These are phyloP conservation scores for Neurospora sp. DNA, from an alignment of 495 filamentous ascomycete species.

Conservation along the genomic window DNA sequence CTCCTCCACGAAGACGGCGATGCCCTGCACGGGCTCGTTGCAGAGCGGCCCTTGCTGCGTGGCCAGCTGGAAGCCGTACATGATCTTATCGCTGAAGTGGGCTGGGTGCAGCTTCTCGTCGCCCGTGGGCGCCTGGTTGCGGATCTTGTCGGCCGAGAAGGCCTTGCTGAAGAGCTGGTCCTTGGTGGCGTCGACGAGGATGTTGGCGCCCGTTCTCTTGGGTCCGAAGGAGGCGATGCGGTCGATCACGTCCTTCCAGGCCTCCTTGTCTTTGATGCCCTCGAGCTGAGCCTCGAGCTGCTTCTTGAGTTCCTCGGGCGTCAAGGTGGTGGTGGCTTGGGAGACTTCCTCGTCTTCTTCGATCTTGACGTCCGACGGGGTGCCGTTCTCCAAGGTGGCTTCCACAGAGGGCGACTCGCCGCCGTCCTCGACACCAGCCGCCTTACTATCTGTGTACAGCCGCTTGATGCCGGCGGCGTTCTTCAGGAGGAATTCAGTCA, in stretches of 20 bases:
- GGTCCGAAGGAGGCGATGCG: constrained; percentile 86
- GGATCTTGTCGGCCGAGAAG: constrained; percentile 39
- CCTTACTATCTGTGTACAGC: constrained; percentile 58
- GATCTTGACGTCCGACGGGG: constrained; percentile 12
- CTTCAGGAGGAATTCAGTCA: constrained; percentile 78
- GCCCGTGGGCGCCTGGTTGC: constrained; percentile 20
- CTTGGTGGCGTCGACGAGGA: constrained; percentile 77
- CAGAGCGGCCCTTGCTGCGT: constrained; percentile 84
- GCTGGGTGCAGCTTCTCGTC: constrained; percentile 51
- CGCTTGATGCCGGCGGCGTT: constrained; percentile 69
- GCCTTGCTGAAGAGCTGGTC: constrained; percentile 64
- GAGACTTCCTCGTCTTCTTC: constrained; percentile 41
- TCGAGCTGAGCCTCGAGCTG: constrained; percentile 59
- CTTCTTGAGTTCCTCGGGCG: constrained; percentile 62
- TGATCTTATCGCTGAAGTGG: constrained; percentile 81
- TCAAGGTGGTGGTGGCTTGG: constrained; percentile 45
- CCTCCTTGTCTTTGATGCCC: constrained; percentile 51
- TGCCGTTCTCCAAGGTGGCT: constrained; percentile 36
- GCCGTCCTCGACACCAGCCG: constrained; percentile 23
- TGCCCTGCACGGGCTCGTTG: constrained; percentile 84
- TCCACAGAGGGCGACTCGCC: constrained; percentile 18
- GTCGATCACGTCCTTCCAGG: constrained; percentile 69
- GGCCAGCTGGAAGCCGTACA: constrained; percentile 89
- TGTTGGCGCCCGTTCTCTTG: constrained; percentile 71
- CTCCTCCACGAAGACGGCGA: constrained; percentile 85